Evolutionary conservation across 2,329 filamentous ascomycete genomes (phyloP).

Genomic region (Aciculosporium take): DNA sequence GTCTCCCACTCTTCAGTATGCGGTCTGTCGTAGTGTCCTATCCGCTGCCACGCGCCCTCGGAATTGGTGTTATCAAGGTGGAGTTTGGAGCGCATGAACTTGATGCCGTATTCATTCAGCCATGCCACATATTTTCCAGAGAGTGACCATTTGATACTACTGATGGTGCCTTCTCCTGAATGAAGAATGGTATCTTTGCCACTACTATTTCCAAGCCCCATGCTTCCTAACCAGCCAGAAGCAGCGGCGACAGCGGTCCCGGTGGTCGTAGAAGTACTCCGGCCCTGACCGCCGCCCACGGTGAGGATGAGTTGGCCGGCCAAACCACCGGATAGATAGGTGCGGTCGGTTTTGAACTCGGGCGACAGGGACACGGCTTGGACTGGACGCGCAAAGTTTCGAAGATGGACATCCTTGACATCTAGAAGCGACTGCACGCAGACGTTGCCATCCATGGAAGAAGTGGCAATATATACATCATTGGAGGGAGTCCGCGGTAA

Average conservation of each 20-base stretch:
- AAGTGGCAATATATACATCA: constrained; percentile 82
- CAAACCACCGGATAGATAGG: constrained; percentile 80
- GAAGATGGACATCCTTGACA: constrained; percentile 73
- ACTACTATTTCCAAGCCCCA: constrained; percentile 63
- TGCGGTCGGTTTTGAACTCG: constrained; percentile 78
- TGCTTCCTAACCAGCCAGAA: constrained; percentile 79
- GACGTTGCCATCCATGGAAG: constrained; percentile 90
- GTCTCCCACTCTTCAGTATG: constrained; percentile 83
- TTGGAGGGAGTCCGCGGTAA: constrained; percentile 71
- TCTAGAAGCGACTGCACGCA: constrained; percentile 82
- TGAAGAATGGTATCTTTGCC: constrained; percentile 81
- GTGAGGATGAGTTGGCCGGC: constrained; percentile 83
- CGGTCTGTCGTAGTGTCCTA: constrained; percentile 82
- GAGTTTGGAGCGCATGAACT: constrained; percentile 87
- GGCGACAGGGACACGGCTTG: constrained; percentile 90
- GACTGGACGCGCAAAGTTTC: constrained; percentile 87
- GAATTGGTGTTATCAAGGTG: constrained; percentile 61
- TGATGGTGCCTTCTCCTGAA: constrained; percentile 82
- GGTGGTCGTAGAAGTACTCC: constrained; percentile 77
- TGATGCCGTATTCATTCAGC: constrained; percentile 94
- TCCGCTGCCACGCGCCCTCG: constrained; percentile 85
- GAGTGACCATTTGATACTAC: constrained; percentile 84
- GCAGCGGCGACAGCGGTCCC: constrained; percentile 70
- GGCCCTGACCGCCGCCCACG: constrained; percentile 61
- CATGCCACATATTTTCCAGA: constrained; percentile 87